Conservation (phyloP, 2,329 filamentous ascomycete species). For the Lasiodiplodia hormozganensis region DNA sequence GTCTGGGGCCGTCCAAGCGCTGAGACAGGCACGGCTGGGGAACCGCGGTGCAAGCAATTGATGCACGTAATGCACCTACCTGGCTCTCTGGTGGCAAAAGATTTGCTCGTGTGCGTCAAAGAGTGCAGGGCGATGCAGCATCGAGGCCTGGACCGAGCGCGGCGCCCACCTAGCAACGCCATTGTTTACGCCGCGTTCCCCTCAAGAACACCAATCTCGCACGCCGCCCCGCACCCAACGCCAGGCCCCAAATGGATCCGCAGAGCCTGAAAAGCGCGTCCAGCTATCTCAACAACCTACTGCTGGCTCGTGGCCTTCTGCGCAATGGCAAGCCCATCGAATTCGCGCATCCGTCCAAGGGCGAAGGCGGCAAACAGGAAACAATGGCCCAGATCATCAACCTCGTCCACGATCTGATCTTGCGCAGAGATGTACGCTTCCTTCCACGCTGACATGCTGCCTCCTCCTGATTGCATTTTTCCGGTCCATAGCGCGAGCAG, state of each 20-base stretch:
- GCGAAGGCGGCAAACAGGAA: slow-evolving; percentile 66
- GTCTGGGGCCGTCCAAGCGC: background rate
- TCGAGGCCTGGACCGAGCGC: background rate
- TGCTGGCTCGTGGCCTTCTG: slow-evolving; percentile 68
- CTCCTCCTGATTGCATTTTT: background rate
- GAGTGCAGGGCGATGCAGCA: background rate
- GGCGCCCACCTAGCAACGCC: slow-evolving; percentile 20
- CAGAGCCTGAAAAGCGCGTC: slow-evolving; percentile 67
- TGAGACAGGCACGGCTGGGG: slow-evolving; percentile 13
- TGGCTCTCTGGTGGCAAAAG: slow-evolving; percentile 5
- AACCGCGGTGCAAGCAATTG: background rate
- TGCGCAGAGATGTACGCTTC: slow-evolving; percentile 79
- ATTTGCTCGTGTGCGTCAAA: background rate
- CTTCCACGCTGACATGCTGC: slow-evolving; percentile 1
- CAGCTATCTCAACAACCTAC: slow-evolving; percentile 69
- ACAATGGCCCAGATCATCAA: slow-evolving; percentile 90
- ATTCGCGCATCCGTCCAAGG: slow-evolving; percentile 75
- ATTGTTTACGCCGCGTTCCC: slow-evolving; percentile 14
- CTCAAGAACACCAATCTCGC: slow-evolving; percentile 2
- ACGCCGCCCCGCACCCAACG: background rate
- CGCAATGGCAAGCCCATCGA: slow-evolving; percentile 76
- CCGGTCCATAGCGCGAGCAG: slow-evolving; percentile 74
- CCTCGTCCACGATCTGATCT: slow-evolving; percentile 89
- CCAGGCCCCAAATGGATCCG: slow-evolving; percentile 43
- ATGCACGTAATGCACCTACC: slow-evolving; percentile 19